Conservation (phyloP, 495 filamentous ascomycete genomes). For the Elasticomyces elasticus region DNA sequence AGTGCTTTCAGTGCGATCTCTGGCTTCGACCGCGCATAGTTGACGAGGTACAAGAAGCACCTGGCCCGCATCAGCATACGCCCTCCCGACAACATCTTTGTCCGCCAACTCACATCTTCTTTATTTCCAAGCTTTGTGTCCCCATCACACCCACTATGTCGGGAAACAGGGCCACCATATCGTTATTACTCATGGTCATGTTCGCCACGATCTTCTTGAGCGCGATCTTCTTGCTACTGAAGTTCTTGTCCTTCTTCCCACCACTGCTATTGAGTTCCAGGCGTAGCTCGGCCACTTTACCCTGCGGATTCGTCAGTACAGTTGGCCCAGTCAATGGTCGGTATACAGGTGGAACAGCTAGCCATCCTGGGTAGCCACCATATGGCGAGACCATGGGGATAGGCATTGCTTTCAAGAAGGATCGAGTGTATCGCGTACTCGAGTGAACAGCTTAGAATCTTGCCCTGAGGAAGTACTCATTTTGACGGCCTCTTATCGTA, state of each 20-base stretch:
- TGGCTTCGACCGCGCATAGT: conserved; percentile 89
- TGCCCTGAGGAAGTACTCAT: conserved; percentile 83
- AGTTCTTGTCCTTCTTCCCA: conserved; percentile 98
- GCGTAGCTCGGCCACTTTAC: conserved; percentile 96
- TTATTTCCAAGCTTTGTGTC: conserved; percentile 89
- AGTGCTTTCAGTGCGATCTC: conserved; percentile 91
- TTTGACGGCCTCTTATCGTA: conserved; percentile 26
- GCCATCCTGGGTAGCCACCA: not conserved
- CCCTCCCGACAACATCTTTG: no score
- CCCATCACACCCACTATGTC: conserved; percentile 93
- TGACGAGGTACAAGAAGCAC: conserved; percentile 96
- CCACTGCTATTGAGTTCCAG: conserved; percentile 85
- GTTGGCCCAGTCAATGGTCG: not conserved
- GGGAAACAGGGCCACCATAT: conserved; percentile 95
- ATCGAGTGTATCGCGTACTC: conserved; percentile 57
- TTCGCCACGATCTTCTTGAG: conserved; percentile 99
- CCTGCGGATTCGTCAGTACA: conserved; percentile 48
- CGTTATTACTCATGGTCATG: conserved; percentile 99
- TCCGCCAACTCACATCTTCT: conserved; percentile 81
- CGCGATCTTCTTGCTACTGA: conserved; percentile 92
- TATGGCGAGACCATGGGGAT: not conserved
- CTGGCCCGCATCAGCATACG: conserved; percentile 34
- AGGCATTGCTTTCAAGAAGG: not conserved
- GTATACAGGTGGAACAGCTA: not conserved
- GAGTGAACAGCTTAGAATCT: conserved; percentile 98